A percentile compares a stretch with the other conserved stretches of the same genome.
Evolutionary conservation across 1,284 basidiomycete genomes (phyloP).

Genomic region (Rhodotorula mucilaginosa): DNA sequence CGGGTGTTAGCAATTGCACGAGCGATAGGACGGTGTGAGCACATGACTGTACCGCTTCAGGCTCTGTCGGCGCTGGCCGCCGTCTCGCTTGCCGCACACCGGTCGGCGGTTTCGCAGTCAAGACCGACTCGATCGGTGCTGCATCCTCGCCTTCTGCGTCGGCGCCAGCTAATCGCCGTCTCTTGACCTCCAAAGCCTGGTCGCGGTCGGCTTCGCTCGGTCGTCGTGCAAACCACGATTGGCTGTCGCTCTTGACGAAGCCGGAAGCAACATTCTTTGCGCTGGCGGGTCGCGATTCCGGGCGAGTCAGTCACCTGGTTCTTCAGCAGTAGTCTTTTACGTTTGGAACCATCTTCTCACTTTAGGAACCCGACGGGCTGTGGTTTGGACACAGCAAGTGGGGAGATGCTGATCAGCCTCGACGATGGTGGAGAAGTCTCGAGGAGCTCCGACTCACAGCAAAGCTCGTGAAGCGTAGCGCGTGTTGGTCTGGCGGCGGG

Average conservation of each 20-base stretch:
- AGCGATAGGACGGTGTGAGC: too few species aligned
- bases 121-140: neutral
- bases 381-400: neutral
- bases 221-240: slow-evolving; percentile 29
- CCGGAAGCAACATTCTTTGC: slow-evolving; percentile 37
- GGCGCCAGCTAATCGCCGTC: slow-evolving; percentile 29
- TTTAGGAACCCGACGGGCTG: slow-evolving; percentile 39
- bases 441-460: slow-evolving; percentile 3
- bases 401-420: slow-evolving; percentile 12
- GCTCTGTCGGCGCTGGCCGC: neutral
- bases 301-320: neutral
- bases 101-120: neutral
- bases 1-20: neutral
- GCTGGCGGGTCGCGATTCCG: slow-evolving; percentile 5
- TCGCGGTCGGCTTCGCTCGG: slow-evolving; percentile 21
- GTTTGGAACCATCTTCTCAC: slow-evolving; percentile 5
- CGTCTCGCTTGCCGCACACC: slow-evolving; percentile 6
- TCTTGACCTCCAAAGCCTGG: slow-evolving; percentile 24
- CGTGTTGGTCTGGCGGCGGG: neutral
- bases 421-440: neutral
- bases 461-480: slow-evolving; percentile 16
- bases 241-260: slow-evolving; percentile 29
- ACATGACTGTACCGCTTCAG: neutral
- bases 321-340: too few species aligned
- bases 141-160: slow-evolving; percentile 12